A percentile compares a stretch with the other conserved stretches of the same genome.
These are phyloP conservation scores for Pelargonium nanum DNA, from an alignment of 345 rosid species.

Conservation along the genomic window DNA sequence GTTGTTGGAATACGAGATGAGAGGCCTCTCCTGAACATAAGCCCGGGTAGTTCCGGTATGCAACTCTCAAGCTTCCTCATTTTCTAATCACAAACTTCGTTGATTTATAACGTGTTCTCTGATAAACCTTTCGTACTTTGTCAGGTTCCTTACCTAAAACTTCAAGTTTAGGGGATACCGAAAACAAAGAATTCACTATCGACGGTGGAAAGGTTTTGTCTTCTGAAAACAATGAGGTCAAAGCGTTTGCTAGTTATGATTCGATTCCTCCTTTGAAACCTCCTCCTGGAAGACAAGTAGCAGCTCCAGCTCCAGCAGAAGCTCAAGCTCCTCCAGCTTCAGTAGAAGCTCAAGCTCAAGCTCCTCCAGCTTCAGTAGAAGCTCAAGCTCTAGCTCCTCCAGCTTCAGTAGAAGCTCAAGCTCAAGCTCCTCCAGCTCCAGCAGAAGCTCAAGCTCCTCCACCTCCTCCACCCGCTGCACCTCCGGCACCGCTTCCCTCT, in stretches of 20 bases:
- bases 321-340: constrained; percentile 17
- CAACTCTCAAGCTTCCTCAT: background rate
- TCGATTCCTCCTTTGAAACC: constrained; percentile 24
- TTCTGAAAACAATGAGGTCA: constrained; percentile 9
- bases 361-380: constrained; percentile 21
- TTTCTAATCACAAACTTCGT: background rate
- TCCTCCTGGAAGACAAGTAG: constrained; percentile 40
- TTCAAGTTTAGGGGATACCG: constrained; percentile 27
- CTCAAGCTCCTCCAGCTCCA: too few relatives aligned
- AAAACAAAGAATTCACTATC: constrained; percentile 12
- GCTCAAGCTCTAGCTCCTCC: constrained; percentile 11
- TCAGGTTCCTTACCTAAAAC: constrained; percentile 57
- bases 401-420: too few relatives aligned
- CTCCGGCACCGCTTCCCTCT: too few relatives aligned
- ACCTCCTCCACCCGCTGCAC: too few relatives aligned
- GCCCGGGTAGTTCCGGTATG: constrained; percentile 45
- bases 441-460: too few relatives aligned
- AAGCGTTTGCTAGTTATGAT: constrained; percentile 17
- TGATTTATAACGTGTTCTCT: background rate
- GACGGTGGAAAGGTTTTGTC: constrained; percentile 19
- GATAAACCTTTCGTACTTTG: constrained; percentile 4
- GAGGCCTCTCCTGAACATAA: constrained; percentile 54
- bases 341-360: constrained; percentile 21
- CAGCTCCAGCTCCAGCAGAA: constrained; percentile 11
- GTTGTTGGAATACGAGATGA: constrained; percentile 39